Evolutionary conservation across 768 basidiomycete genomes (phyloP), one percentile per base, ranked within the genome.

Genomic region (Kwoniella dejecticola): DNA sequence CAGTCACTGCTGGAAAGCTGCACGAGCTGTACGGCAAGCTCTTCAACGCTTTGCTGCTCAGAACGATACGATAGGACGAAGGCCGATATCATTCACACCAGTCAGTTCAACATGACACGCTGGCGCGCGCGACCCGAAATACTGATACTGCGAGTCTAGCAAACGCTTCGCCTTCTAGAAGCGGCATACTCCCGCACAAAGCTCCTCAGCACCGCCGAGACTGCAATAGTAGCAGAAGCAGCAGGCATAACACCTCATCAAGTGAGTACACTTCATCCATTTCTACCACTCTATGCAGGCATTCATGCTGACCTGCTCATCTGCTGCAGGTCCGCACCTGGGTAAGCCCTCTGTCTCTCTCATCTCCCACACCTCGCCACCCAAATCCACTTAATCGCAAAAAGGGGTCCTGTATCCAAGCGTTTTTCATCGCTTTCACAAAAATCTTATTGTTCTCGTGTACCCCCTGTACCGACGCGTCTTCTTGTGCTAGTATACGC

Each of bases 261-360:
- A 54, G 72, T 74, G 48, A 58, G 72, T 64, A 17, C 48, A 24
- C 40, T n/a, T 23, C 24, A 26, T 27, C 29, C 8, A 30, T 47
- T 40, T 31, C 13, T 26, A 1, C n/a, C 45, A 49, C 3, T 27
- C 29, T 15, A 27, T 33, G 33, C 33, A 15, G 15, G n/a, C 26
- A 31, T 33, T 27, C 27, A 45, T 29, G 31, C 57, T 59, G 57
- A 58, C 42, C 1, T 45, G 13, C 23, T 19, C 5, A 2, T 21
- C 21, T 33, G n/a, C n/a, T n/a, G 10, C 23, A 75, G 73, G 68
- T 70, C 31, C 67, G 73, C 13, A 71, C 70, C 49, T 75, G 73
- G 73, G 73, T 75, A 64, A 45, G 70, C 52, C 31, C 3, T 64
- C 29, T 24, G 27, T n/a, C 40, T 42, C 26, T 13, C 49, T 47